These are phyloP conservation scores for Crucibulum laeve DNA, from an alignment of 768 basidiomycete species.

Conservation along the genomic window DNA sequence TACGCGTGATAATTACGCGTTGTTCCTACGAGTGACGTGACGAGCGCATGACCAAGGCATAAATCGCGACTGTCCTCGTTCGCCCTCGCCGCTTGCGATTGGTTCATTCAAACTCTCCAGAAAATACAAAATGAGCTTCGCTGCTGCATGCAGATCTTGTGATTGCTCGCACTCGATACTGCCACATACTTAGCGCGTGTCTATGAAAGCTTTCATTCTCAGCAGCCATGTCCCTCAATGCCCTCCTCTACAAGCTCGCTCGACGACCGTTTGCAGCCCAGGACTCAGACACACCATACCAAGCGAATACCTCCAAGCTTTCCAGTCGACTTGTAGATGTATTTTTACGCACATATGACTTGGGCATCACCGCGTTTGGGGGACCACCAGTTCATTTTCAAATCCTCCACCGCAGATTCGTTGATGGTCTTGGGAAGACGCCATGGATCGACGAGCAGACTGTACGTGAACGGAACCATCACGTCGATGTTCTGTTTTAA, in stretches of 20 bases:
- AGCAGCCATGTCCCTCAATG: constrained; percentile 17
- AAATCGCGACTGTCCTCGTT: too few relatives aligned
- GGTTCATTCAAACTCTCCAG: too few relatives aligned
- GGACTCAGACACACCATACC: constrained; percentile 2
- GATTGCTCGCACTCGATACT: too few relatives aligned
- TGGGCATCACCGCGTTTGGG: constrained; percentile 44
- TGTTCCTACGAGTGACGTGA: too few relatives aligned
- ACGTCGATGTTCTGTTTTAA: not conserved
- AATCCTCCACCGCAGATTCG: constrained; percentile 36
- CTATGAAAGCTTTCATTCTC: too few relatives aligned
- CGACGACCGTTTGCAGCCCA: not conserved
- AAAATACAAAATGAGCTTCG: too few relatives aligned
- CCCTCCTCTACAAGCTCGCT: constrained; percentile 8
- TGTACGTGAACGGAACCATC: constrained; percentile 22
- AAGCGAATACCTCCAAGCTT: constrained; percentile 15
- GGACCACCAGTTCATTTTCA: constrained; percentile 47
- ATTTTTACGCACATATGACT: constrained; percentile 27
- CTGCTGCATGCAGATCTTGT: too few relatives aligned
- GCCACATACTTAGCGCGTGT: too few relatives aligned
- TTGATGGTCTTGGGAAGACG: constrained; percentile 24
- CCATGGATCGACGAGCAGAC: constrained; percentile 40
- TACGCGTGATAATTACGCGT: too few relatives aligned
- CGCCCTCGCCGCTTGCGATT: too few relatives aligned
- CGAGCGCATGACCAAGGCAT: too few relatives aligned
- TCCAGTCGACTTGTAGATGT: constrained; percentile 23